phyloP scores from a whole-genome alignment of 1,139 yeast genomes.

The Chernovozyma sophiae-reginae region DNA sequence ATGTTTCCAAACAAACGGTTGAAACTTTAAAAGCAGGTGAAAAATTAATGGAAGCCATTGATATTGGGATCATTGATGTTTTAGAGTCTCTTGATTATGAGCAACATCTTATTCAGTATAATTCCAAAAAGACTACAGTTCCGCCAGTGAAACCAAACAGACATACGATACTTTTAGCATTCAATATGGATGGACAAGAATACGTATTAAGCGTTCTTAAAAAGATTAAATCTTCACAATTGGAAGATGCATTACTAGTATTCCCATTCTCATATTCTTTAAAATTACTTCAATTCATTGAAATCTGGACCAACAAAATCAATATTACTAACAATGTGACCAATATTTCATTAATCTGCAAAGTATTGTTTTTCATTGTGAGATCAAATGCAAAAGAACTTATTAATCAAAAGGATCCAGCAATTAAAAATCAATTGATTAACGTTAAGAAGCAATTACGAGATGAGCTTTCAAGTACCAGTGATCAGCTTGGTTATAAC shows the following conservation, averaged over 20 bases:
- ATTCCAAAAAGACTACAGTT: conserved; percentile 34
- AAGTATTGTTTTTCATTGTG: conserved; percentile 69
- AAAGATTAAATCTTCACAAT: conserved; percentile 74
- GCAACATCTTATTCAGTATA: conserved; percentile 27
- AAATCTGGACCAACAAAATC: conserved; percentile 62
- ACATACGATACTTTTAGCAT: conserved; percentile 67
- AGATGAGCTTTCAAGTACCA: conserved; percentile 45
- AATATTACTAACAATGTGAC: conserved; percentile 40
- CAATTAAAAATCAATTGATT: conserved; percentile 56
- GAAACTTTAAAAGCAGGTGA: conserved; percentile 96
- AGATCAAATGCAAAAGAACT: conserved; percentile 74
- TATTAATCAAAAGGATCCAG: conserved; percentile 59
- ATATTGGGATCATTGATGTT: conserved; percentile 71
- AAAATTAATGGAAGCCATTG: conserved; percentile 86
- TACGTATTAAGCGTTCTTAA: conserved; percentile 70
- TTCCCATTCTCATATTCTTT: conserved; percentile 84
- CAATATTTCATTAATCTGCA: conserved; percentile 63
- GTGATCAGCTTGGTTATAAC: conserved; percentile 75
- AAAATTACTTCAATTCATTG: conserved; percentile 66
- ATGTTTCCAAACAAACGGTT: conserved; percentile 77
- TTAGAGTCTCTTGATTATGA: conserved; percentile 52
- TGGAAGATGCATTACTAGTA: conserved; percentile 88
- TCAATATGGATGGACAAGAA: conserved; percentile 67
- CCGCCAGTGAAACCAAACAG: conserved; percentile 59
- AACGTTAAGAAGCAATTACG: conserved; percentile 57